phyloP scores from a whole-genome alignment of 352 stramenopile genomes.

The Phytophthora pistaciae region DNA sequence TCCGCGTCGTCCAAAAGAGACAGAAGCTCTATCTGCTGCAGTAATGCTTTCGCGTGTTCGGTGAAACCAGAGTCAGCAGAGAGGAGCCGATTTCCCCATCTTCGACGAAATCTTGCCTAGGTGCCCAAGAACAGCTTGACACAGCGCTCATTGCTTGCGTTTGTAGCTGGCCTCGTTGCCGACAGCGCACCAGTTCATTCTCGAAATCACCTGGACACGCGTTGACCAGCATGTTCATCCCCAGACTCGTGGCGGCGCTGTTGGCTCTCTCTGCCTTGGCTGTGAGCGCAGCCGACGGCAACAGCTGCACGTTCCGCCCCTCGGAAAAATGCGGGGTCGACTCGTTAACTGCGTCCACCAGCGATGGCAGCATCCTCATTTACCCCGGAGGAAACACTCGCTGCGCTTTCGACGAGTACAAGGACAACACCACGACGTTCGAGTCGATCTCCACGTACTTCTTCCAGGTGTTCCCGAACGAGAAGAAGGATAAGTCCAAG shows the following conservation, averaged over 20 bases:
- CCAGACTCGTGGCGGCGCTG: slow-evolving; percentile 9
- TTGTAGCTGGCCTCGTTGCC: not conserved
- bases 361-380: slow-evolving; percentile 44
- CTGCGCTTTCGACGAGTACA: slow-evolving; percentile 54
- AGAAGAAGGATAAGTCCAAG: slow-evolving; percentile 56
- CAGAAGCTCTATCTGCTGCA: not conserved
- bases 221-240: slow-evolving; percentile 14
- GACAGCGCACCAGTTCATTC: slow-evolving; percentile 6
- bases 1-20: not conserved
- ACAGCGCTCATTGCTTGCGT: slow-evolving; percentile 19
- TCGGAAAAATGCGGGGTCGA: slow-evolving; percentile 39
- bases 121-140: slow-evolving; percentile 5
- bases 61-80: slow-evolving; percentile 14
- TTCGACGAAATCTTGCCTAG: slow-evolving; percentile 1
- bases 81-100: slow-evolving; percentile 19
- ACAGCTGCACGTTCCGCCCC: slow-evolving; percentile 28
- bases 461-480: slow-evolving; percentile 61
- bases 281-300: slow-evolving; percentile 1
- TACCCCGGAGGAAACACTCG: slow-evolving; percentile 57
- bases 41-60: slow-evolving; percentile 10
- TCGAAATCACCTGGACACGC: slow-evolving; percentile 7
- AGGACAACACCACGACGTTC: slow-evolving; percentile 33
- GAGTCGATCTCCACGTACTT: slow-evolving; percentile 53
- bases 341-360: slow-evolving; percentile 25
- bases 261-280: slow-evolving; percentile 11